Conservation (phyloP, 2,329 filamentous ascomycete species). For the Fusarium phyllophilum region DNA sequence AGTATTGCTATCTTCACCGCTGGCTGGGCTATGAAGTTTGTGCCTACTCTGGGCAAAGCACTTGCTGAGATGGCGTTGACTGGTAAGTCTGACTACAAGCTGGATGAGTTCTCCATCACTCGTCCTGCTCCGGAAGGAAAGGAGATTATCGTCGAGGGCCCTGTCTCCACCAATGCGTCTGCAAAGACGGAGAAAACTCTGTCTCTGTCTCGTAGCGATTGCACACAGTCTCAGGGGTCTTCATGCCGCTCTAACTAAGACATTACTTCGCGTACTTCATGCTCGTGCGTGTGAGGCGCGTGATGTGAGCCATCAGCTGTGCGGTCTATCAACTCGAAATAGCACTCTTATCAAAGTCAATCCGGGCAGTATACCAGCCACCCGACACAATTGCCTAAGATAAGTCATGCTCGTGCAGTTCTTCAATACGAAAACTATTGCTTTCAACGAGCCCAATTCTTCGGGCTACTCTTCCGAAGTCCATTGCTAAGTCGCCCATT, state of each 20-base stretch:
- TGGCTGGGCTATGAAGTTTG: conserved; percentile 35
- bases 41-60: conserved; percentile 26
- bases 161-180: neutral
- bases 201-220: neutral
- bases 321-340: too few species aligned
- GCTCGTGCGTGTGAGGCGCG: too few species aligned
- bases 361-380: too few species aligned
- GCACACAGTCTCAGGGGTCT: neutral
- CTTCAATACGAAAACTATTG: neutral
- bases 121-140: conserved; percentile 4
- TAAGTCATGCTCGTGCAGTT: too few species aligned
- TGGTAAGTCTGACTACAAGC: conserved; percentile 18
- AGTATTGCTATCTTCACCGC: conserved; percentile 26
- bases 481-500: neutral
- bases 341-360: too few species aligned
- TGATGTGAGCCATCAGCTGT: too few species aligned
- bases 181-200: neutral
- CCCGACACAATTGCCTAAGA: too few species aligned
- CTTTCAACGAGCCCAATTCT: neutral
- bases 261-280: too few species aligned
- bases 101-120: conserved; percentile 19
- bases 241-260: neutral
- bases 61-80: conserved; percentile 15
- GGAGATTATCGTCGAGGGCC: conserved; percentile 13
- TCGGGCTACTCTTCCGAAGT: neutral